These are phyloP conservation scores for Xenosphaeropsis pyriputrescens DNA, from an alignment of 2,329 filamentous ascomycete species.

Conservation along the genomic window DNA sequence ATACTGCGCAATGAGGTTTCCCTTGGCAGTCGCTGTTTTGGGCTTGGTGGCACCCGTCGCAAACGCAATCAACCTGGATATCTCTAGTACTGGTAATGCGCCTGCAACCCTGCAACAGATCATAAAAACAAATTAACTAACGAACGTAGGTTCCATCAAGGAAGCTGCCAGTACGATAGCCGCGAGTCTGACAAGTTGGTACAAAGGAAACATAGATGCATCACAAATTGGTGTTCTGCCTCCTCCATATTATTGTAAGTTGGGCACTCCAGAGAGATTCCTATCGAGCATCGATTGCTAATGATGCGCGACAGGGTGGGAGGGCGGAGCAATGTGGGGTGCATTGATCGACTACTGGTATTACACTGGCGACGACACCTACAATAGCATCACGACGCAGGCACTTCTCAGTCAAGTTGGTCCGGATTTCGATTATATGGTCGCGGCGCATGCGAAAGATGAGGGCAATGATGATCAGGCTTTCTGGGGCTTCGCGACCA, in stretches of 20 bases:
- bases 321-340: constrained; percentile 49
- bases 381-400: constrained; percentile 43
- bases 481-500: constrained; percentile 56
- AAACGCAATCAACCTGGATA: too few relatives aligned
- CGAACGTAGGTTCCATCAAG: constrained; percentile 40
- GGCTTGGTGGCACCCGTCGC: too few relatives aligned
- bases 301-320: constrained; percentile 33
- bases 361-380: constrained; percentile 45
- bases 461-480: constrained; percentile 65
- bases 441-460: constrained; percentile 35
- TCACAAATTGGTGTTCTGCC: constrained; percentile 45
- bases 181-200: constrained; percentile 46
- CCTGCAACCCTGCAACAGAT: too few relatives aligned
- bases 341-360: constrained; percentile 56
- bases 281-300: background rate
- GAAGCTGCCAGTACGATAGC: constrained; percentile 45
- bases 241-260: constrained; percentile 39
- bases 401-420: constrained; percentile 47
- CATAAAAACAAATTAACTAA: constrained; percentile 2
- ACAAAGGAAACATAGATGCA: constrained; percentile 44
- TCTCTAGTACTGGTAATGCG: too few relatives aligned
- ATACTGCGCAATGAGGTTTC: too few relatives aligned
- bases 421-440: constrained; percentile 43
- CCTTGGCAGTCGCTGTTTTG: too few relatives aligned
- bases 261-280: constrained; percentile 19